These are phyloP conservation scores for Prunus yedoensis DNA, from an alignment of 331 rosid species.

Conservation along the genomic window DNA sequence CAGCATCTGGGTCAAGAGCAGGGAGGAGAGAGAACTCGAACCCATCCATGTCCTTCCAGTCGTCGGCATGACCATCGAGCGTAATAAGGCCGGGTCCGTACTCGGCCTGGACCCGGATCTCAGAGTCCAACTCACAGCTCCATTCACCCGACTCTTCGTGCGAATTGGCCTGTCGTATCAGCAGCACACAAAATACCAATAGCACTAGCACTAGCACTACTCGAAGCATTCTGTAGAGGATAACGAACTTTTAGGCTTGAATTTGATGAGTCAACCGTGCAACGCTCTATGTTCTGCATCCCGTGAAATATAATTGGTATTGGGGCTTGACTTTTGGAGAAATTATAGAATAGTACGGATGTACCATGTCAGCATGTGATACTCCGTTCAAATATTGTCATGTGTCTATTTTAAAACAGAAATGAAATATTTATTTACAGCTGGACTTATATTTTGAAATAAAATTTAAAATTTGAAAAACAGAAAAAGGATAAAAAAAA, in stretches of 20 bases:
- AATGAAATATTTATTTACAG: too few species aligned
- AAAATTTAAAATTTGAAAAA: too few species aligned
- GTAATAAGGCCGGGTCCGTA: conserved; percentile 72
- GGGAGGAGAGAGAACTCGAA: conserved; percentile 78
- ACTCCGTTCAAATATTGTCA: too few species aligned
- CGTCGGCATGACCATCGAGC: conserved; percentile 87
- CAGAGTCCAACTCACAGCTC: conserved; percentile 74
- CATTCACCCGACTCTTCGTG: conserved; percentile 83
- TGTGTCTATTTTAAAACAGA: too few species aligned
- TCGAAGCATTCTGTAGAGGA: conserved; percentile 41
- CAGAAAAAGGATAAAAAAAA: too few species aligned
- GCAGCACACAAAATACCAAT: conserved; percentile 22
- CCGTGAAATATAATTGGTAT: not conserved
- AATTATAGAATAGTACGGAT: too few species aligned
- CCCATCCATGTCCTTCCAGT: conserved; percentile 83
- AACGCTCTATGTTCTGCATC: not conserved
- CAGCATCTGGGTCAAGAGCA: conserved; percentile 82
- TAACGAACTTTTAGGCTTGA: not conserved
- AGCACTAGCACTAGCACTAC: conserved; percentile 20
- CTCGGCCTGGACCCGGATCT: conserved; percentile 55
- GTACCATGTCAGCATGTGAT: too few species aligned
- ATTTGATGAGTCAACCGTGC: not conserved
- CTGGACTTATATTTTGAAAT: too few species aligned
- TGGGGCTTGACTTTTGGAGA: conserved; percentile 8
- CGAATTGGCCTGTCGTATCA: conserved; percentile 51